These are phyloP conservation scores for Pyrenophora tritici-repentis DNA, from an alignment of 2,329 filamentous ascomycete genomes.

Conservation along the genomic window DNA sequence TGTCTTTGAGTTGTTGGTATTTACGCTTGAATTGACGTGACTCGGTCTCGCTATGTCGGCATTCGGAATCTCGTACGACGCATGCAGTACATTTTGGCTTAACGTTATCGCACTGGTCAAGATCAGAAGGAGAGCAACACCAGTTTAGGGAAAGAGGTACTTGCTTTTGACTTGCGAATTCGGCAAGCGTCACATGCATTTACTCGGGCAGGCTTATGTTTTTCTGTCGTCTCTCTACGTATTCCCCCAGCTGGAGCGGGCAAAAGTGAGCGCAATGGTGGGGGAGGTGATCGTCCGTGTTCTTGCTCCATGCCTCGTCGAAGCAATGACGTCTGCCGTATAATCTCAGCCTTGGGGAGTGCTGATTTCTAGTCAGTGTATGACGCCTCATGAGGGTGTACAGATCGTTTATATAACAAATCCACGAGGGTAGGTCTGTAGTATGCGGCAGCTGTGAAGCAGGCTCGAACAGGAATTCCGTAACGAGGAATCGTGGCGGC, in stretches of 20 bases:
- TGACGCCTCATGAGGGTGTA: neutral
- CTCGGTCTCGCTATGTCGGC: conserved; percentile 9
- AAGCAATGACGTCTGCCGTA: neutral
- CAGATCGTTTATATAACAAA: neutral
- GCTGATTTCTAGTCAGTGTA: neutral
- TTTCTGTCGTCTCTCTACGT: conserved; percentile 1
- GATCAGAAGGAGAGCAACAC: neutral
- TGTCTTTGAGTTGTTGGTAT: conserved; percentile 10
- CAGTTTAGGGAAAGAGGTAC: neutral
- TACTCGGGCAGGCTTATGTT: neutral
- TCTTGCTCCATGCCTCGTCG: conserved; percentile 3
- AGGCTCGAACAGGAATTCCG: conserved; percentile 4
- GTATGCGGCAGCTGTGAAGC: neutral
- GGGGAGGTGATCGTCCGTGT: neutral
- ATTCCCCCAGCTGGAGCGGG: conserved; percentile 5
- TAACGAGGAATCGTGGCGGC: conserved; percentile 2
- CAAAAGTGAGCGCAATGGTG: conserved; percentile 8
- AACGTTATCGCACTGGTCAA: conserved; percentile 12
- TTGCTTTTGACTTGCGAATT: conserved; percentile 16
- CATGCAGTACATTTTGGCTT: conserved; percentile 16
- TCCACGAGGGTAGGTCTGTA: neutral
- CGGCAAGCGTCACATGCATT: conserved; percentile 17
- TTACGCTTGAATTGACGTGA: conserved; percentile 12
- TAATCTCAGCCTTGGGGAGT: neutral
- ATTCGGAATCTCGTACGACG: conserved; percentile 5